Evolutionary conservation across 441 rosid species (phyloP).

Genomic region (Eutrema salsugineum): DNA sequence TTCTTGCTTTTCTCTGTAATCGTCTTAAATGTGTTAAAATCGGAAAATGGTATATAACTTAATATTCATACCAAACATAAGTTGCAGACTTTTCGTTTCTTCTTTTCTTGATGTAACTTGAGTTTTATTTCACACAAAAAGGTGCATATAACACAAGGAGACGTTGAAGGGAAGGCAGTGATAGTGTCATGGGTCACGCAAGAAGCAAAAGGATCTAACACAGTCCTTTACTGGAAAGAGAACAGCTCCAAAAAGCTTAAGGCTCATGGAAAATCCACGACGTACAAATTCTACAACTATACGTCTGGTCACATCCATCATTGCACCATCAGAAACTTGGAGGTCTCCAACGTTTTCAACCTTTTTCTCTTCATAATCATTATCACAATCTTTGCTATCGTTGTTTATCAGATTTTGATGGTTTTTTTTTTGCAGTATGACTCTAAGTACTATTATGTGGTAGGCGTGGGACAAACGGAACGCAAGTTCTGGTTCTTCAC

Average conservation of each 20-base stretch:
- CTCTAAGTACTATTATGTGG: slow-evolving; percentile 67
- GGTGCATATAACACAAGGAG: slow-evolving; percentile 96
- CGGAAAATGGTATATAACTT: too few species aligned
- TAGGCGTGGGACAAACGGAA: slow-evolving; percentile 49
- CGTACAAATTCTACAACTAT: slow-evolving; percentile 58
- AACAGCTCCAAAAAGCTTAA: slow-evolving; percentile 31
- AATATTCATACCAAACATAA: too few species aligned
- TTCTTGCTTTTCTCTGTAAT: too few species aligned
- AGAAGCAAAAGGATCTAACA: slow-evolving; percentile 55
- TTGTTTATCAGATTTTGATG: not conserved
- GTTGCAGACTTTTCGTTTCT: not conserved
- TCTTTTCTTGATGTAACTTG: not conserved
- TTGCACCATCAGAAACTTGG: slow-evolving; percentile 55
- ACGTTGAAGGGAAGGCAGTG: slow-evolving; percentile 65
- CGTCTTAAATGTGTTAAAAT: too few species aligned
- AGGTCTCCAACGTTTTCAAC: slow-evolving; percentile 38
- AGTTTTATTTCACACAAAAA: slow-evolving; percentile 9
- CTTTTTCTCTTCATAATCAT: not conserved
- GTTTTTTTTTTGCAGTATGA: slow-evolving; percentile 40
- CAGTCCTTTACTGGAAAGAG: slow-evolving; percentile 66
- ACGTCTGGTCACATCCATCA: slow-evolving; percentile 89
- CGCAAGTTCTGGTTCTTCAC: slow-evolving; percentile 74
- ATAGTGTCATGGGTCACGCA: slow-evolving; percentile 90
- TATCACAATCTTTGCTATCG: not conserved
- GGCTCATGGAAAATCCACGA: slow-evolving; percentile 46